These are phyloP conservation scores for Fusarium palustre DNA, from an alignment of 2,329 filamentous ascomycete species.

Conservation along the genomic window DNA sequence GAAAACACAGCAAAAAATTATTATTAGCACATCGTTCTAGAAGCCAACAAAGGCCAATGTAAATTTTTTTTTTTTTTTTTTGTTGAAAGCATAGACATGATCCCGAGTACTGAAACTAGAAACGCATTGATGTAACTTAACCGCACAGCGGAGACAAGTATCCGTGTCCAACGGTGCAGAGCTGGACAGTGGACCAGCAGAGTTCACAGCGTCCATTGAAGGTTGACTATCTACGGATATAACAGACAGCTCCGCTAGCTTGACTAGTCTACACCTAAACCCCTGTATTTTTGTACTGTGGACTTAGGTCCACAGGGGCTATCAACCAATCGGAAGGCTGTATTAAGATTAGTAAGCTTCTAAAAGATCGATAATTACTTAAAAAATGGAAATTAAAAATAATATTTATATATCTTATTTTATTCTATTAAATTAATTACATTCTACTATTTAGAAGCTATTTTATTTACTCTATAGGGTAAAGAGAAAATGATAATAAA, in stretches of 20 bases:
- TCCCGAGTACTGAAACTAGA: slow-evolving; percentile 16
- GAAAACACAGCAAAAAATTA: slow-evolving; percentile 21
- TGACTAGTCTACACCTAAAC: no score
- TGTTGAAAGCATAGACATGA: neutral
- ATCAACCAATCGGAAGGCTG: no score
- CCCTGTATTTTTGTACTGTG: no score
- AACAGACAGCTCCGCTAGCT: slow-evolving; percentile 8
- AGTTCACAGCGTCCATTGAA: neutral
- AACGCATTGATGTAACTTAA: neutral
- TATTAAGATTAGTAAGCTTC: no score
- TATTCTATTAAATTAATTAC: no score
- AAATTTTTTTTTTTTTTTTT: neutral
- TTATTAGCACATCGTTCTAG: slow-evolving; percentile 5
- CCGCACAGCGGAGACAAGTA: slow-evolving; percentile 15
- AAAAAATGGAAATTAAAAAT: no score
- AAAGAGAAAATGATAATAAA: no score
- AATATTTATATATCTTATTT: no score
- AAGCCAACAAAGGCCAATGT: slow-evolving; percentile 4
- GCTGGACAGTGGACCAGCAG: neutral
- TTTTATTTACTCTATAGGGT: no score
- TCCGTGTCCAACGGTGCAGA: slow-evolving; percentile 7
- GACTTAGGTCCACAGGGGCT: no score
- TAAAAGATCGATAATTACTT: no score
- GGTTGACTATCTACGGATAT: neutral
- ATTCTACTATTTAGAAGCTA: no score